Evolutionary conservation across 2,329 filamentous ascomycete genomes (phyloP), one percentile per base, ranked within the genome.

Genomic region (Waltergamsia citrina): DNA sequence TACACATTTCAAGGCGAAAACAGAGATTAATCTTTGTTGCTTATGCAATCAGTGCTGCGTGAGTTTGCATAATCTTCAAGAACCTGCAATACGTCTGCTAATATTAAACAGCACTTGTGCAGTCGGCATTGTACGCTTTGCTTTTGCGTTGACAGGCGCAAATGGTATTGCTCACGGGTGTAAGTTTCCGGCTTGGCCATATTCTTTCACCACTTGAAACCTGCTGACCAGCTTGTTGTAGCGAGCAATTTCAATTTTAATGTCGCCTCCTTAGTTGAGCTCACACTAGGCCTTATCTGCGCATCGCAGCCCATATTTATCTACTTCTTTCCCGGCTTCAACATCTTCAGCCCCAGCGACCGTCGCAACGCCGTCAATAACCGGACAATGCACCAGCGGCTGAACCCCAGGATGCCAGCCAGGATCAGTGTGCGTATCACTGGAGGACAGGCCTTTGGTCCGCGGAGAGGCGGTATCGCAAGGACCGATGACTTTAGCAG

Each of bases 251-350:
- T 33, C 10, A 8, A n/a, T 8, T 10, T 25, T 4, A 15, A 15
- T 16, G 23, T 33, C 11, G 17, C 27, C 7, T 33, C 32, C 4
- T 17, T 20, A 7, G 21, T 26, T 23, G 22, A 33, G 14, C 22
- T 33, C 11, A 26, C 32, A 6, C 21, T 33, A 15, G 32, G 32
- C 14, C 20, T 33, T n/a, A 11, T 26, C 32, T 33, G 32, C 32
- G 21, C 32, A 5, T 33, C 32, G 9, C 23, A 25, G 20, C 32
- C 32, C 9, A 18, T 23, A 11, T 33, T 25, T 15, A 16, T 16
- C 21, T 33, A 23, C 32, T 25, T 26, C 21, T 25, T 33, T 16
- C 21, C 32, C 21, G 15, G 32, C 10, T 26, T 25, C 32, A 18
- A 16, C 20, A 4, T n/a, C n/a, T n/a, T n/a, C n/a, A n/a, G 11